Percentiles rank a stretch among this genome's conserved stretches.
These are phyloP conservation scores for Podospora pseudoanserina DNA, from an alignment of 495 filamentous ascomycete genomes.

Conservation along the genomic window DNA sequence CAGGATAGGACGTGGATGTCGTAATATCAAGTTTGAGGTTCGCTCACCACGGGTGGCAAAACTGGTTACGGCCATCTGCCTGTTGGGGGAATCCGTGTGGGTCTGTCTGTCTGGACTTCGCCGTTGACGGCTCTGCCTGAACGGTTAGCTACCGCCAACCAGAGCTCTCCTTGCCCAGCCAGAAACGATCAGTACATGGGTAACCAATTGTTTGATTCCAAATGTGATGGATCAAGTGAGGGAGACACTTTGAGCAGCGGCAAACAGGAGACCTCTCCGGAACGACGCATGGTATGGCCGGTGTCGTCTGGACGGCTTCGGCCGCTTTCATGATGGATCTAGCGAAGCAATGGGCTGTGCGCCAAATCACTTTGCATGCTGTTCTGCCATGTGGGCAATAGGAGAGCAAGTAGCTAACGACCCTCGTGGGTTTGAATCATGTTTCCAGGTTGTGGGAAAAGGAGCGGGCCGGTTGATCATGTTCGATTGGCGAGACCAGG, in stretches of 20 bases:
- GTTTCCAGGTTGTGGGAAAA: not conserved
- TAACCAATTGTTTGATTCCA: constrained; percentile 10
- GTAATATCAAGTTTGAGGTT: not conserved
- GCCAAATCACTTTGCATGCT: not conserved
- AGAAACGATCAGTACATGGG: not conserved
- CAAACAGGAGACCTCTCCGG: not conserved
- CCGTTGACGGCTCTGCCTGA: not conserved
- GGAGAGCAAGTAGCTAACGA: not conserved
- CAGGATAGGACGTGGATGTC: not conserved
- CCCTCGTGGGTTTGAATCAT: not conserved
- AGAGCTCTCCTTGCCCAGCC: not conserved
- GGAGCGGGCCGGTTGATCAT: not conserved
- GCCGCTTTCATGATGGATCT: not conserved
- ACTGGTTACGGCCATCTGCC: not conserved
- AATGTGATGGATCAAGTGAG: constrained; percentile 2
- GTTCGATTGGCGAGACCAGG: not conserved
- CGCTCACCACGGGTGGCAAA: not conserved
- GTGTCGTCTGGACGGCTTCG: not conserved
- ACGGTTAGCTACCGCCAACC: not conserved
- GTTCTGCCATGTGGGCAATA: not conserved
- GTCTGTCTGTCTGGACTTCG: not conserved
- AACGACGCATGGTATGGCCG: not conserved
- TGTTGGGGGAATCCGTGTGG: not conserved
- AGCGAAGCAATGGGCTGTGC: not conserved
- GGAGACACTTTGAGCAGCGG: not conserved